A percentile compares a stretch with the other conserved stretches of the same genome.
Evolutionary conservation across 192 early-diverging fungal genomes (phyloP).

Genomic region (Umbelopsis isabellina): DNA sequence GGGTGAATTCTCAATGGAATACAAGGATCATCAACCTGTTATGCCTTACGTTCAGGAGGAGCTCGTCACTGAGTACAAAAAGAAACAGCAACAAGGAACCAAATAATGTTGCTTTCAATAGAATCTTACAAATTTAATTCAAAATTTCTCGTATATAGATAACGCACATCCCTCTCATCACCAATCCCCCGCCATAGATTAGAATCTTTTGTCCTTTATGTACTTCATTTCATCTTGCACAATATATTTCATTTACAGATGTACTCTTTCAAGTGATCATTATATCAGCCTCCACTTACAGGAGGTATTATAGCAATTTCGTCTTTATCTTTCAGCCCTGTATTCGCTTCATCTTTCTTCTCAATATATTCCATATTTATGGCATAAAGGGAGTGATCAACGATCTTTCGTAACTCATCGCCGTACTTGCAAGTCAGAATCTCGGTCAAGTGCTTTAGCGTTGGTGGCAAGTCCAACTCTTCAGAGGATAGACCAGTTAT

Average conservation of each 20-base stretch:
- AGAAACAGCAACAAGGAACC: constrained; percentile 49
- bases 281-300: constrained; percentile 62
- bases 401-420: constrained; percentile 34
- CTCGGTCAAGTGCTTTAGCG: constrained; percentile 16
- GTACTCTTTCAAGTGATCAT: not conserved
- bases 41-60: constrained; percentile 79
- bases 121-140: not conserved
- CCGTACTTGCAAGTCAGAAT: constrained; percentile 25
- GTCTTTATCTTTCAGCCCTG: constrained; percentile 52
- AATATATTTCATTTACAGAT: not conserved
- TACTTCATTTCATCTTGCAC: constrained; percentile 2
- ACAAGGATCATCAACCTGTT: constrained; percentile 85
- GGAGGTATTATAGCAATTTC: constrained; percentile 70
- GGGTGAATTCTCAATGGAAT: constrained; percentile 99
- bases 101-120: not conserved
- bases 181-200: constrained; percentile 9
- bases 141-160: constrained; percentile 10
- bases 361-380: constrained; percentile 70
- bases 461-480: constrained; percentile 38
- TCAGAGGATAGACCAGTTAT: constrained; percentile 48
- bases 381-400: constrained; percentile 57
- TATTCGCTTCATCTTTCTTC: constrained; percentile 39
- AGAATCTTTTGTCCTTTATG: constrained; percentile 6
- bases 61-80: constrained; percentile 86
- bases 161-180: not conserved